These are phyloP conservation scores for Pleurostoma richardsiae DNA, from an alignment of 2,329 filamentous ascomycete species.

Conservation along the genomic window DNA sequence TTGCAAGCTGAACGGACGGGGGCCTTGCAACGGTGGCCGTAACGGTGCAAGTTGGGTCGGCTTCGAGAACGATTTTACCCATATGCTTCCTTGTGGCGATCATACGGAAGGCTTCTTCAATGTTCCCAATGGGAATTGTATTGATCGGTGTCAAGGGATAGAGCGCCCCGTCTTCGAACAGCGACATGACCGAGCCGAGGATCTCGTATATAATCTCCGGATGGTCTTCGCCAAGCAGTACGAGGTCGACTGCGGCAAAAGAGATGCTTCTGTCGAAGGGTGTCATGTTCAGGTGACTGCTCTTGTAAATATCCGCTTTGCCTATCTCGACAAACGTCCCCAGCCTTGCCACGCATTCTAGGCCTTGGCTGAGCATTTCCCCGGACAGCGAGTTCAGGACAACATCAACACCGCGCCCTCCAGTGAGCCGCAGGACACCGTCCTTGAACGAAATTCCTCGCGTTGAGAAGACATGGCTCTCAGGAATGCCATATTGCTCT, in stretches of 20 bases:
- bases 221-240: constrained; percentile 1
- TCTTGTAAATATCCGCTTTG: constrained; percentile 20
- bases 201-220: constrained; percentile 1
- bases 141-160: constrained; percentile 26
- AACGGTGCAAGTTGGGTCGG: constrained; percentile 9
- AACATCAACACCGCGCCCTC: constrained; percentile 8
- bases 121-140: constrained; percentile 24
- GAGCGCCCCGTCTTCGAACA: constrained; percentile 4
- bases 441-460: constrained; percentile 4
- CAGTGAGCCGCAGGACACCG: constrained; percentile 2
- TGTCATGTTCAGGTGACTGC: constrained; percentile 24
- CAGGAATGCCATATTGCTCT: constrained; percentile 22
- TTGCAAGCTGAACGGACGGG: constrained; percentile 4
- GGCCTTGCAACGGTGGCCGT: neutral
- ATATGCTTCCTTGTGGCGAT: constrained; percentile 35
- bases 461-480: constrained; percentile 27
- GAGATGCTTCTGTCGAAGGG: constrained; percentile 19
- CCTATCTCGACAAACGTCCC: constrained; percentile 26
- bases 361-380: constrained; percentile 18
- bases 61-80: constrained; percentile 28
- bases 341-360: constrained; percentile 21
- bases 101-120: constrained; percentile 33
- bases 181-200: constrained; percentile 1
- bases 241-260: constrained; percentile 7
- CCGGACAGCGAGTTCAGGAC: constrained; percentile 13